Evolutionary conservation across 148 eudicot genomes (phyloP), one percentile per base, ranked within the genome.

Genomic region (Persicaria maculosa): DNA sequence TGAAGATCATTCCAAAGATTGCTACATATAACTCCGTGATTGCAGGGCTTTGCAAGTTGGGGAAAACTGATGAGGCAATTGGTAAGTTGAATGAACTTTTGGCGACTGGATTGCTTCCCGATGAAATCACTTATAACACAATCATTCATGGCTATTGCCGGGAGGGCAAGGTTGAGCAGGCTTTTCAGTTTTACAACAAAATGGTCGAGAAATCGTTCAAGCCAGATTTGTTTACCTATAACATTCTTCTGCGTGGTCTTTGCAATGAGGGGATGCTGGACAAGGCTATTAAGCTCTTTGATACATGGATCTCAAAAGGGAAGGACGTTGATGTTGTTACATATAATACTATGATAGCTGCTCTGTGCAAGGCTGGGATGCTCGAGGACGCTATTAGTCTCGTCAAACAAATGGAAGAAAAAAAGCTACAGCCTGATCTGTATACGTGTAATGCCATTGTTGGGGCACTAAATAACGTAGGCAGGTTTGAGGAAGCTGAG

Each of bases 131-230:
- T 9, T 91, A 85, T 74, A 93, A 93, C 76, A 81, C 91, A 9
- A 91, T 93, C 59, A 91, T 93, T 68, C 94, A 85, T 72, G 97
- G 97, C 47, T 91, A 83, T 50, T 93, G 98, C 74, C 85, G 84
- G 97, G 92, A 86, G 80, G 88, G 97, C 73, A 85, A 89, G 74
- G 74, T 89, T 73, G 97, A 93, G 83, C 83, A 84, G 81, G 97
- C 98, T 47, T 93, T 91, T 84, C 87, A 85, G 64, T 91, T 91
- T 80, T 90, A 89, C 68, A 91, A 91, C 71, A 79, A 89, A 76
- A 91, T 89, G 91, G 90, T 88, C 14, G 88, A 91, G 78, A 83
- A 86, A 47, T 80, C 84, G 7, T 91, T 85, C 78, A 91, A 88
- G 76, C 98, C 97, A 10, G 85, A 83, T 84, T 72, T 89, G 16